A percentile compares a stretch with the other conserved stretches of the same genome.
These are phyloP conservation scores for Odontarrhena argentea DNA, from an alignment of 345 rosid species.

Conservation along the genomic window DNA sequence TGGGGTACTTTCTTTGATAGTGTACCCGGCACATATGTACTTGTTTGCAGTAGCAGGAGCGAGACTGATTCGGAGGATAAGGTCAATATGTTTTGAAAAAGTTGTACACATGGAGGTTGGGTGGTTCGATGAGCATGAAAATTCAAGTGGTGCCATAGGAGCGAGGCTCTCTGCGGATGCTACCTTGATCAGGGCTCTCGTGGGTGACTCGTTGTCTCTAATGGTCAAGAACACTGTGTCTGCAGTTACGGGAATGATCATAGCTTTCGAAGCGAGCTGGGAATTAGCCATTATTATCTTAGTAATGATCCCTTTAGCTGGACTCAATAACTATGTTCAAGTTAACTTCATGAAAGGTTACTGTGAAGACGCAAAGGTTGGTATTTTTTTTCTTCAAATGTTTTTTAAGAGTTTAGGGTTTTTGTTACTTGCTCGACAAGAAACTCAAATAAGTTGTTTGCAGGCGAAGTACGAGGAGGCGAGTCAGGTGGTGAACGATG, in stretches of 20 bases:
- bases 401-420: neutral
- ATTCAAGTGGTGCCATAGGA: constrained; percentile 71
- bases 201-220: constrained; percentile 61
- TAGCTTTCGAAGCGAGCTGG: constrained; percentile 65
- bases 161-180: constrained; percentile 80
- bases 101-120: constrained; percentile 70
- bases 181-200: constrained; percentile 49
- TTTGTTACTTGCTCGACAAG: constrained; percentile 1
- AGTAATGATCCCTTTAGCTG: constrained; percentile 51
- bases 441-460: constrained; percentile 3
- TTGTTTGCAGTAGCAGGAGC: constrained; percentile 65
- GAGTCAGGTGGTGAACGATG: constrained; percentile 75
- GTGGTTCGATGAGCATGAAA: constrained; percentile 68
- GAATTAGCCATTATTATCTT: constrained; percentile 53
- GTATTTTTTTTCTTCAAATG: neutral
- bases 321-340: constrained; percentile 47
- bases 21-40: constrained; percentile 47
- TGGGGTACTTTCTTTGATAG: constrained; percentile 48
- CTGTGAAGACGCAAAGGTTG: constrained; percentile 67
- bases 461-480: constrained; percentile 74
- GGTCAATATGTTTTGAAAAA: constrained; percentile 63
- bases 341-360: constrained; percentile 59
- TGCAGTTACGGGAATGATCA: constrained; percentile 51
- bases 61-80: constrained; percentile 53
- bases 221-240: constrained; percentile 51